These are phyloP conservation scores for Geranium incanum DNA, from an alignment of 441 rosid genomes.

Conservation along the genomic window DNA sequence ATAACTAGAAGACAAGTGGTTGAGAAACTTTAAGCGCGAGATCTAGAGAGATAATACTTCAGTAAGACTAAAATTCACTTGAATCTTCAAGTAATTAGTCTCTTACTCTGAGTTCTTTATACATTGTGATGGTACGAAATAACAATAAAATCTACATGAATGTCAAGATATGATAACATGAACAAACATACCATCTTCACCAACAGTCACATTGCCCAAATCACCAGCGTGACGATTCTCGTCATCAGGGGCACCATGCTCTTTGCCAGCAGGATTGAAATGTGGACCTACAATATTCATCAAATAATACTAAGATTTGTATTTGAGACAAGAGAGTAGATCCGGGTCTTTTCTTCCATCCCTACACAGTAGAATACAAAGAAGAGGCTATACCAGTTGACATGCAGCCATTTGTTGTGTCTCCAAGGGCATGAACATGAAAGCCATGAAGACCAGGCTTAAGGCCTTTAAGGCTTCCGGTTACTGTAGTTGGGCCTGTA, in stretches of 20 bases:
- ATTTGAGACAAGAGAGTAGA: background rate
- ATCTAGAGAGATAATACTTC: constrained; percentile 7
- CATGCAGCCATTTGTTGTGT: constrained; percentile 96
- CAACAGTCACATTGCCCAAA: constrained; percentile 69
- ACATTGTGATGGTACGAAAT: background rate
- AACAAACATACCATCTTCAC: constrained; percentile 59
- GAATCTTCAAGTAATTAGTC: background rate
- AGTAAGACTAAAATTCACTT: background rate
- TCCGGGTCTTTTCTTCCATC: background rate
- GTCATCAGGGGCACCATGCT: constrained; percentile 88
- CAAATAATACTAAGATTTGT: constrained; percentile 2
- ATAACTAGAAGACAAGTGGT: background rate
- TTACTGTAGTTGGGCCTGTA: constrained; percentile 69
- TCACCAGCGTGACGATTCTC: constrained; percentile 91
- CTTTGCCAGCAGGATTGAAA: constrained; percentile 73
- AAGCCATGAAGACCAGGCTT: constrained; percentile 91
- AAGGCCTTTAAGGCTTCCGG: constrained; percentile 66
- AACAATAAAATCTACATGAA: background rate
- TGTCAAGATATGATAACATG: background rate
- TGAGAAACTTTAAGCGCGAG: background rate
- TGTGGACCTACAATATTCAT: constrained; percentile 61
- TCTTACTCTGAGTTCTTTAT: background rate
- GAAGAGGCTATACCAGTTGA: constrained; percentile 59
- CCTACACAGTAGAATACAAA: background rate
- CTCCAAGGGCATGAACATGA: constrained; percentile 92